Conservation (phyloP, 2,329 filamentous ascomycete genomes). For the Chrysosporium keratinophilum region DNA sequence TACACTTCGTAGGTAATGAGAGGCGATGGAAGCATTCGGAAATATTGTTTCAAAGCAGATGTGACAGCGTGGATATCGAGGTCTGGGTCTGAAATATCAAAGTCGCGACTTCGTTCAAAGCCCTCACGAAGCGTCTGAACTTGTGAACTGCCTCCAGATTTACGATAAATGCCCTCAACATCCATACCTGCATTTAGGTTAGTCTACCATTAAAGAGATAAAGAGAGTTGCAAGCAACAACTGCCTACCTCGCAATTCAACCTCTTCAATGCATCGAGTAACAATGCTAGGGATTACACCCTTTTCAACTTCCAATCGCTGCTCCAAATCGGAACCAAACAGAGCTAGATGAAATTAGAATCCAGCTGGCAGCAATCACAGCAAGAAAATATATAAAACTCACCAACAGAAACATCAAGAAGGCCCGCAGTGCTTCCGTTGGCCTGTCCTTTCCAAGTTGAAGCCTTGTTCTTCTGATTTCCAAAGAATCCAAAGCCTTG, state of each 20-base stretch:
- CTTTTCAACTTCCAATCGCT: conserved; percentile 78
- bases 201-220: not conserved
- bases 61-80: conserved; percentile 95
- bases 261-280: conserved; percentile 88
- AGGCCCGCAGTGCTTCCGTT: conserved; percentile 37
- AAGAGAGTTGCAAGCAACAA: not conserved
- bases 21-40: conserved; percentile 81
- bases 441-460: conserved; percentile 32
- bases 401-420: conserved; percentile 29
- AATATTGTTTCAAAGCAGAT: conserved; percentile 92
- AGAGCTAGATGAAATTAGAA: conserved; percentile 40
- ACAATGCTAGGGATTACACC: conserved; percentile 84
- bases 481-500: conserved; percentile 64
- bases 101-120: conserved; percentile 69
- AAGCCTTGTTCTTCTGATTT: conserved; percentile 36
- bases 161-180: conserved; percentile 93
- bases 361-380: not conserved
- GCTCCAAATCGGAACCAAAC: conserved; percentile 80
- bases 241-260: conserved; percentile 66
- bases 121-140: conserved; percentile 83
- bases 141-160: conserved; percentile 86
- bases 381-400: conserved; percentile 16
- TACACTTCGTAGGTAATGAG: conserved; percentile 90
- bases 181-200: conserved; percentile 55
- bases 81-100: conserved; percentile 84